Evolutionary conservation across 2,329 filamentous ascomycete genomes (phyloP).

Genomic region (Capronia americana): DNA sequence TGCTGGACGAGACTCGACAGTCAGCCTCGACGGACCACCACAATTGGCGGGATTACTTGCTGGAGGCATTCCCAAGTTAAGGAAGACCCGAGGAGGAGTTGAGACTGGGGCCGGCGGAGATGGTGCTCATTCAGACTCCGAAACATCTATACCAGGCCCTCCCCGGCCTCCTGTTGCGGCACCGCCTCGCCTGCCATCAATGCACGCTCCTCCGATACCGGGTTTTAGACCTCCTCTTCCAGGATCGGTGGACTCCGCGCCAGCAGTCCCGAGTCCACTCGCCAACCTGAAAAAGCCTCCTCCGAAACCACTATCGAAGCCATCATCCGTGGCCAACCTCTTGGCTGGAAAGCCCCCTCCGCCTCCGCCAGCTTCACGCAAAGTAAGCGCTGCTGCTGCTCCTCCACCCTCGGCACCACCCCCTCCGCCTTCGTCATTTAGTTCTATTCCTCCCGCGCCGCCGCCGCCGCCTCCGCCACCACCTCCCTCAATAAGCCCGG

Average conservation of each 20-base stretch:
- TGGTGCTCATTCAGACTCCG: conserved; percentile 84
- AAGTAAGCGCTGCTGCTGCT: conserved; percentile 45
- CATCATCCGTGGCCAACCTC: conserved; percentile 66
- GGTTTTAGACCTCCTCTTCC: conserved; percentile 55
- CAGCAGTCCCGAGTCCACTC: conserved; percentile 59
- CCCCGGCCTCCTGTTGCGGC: conserved; percentile 61
- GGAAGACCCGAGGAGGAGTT: conserved; percentile 83
- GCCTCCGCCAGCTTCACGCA: conserved; percentile 63
- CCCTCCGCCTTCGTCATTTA: conserved; percentile 50
- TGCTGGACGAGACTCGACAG: conserved; percentile 50
- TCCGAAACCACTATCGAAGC: conserved; percentile 59
- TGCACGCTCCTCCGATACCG: conserved; percentile 65
- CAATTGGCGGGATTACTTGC: conserved; percentile 89
- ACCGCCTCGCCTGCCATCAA: conserved; percentile 52
- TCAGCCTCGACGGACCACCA: conserved; percentile 63
- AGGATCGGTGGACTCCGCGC: conserved; percentile 55
- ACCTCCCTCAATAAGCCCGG: conserved; percentile 50
- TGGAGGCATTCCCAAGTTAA: conserved; percentile 93
- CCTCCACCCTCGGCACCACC: conserved; percentile 59
- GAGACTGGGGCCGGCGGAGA: conserved; percentile 75
- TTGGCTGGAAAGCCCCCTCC: conserved; percentile 60
- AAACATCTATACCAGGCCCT: conserved; percentile 59
- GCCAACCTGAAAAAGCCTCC: conserved; percentile 67
- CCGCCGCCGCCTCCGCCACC: conserved; percentile 47
- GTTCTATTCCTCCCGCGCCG: conserved; percentile 51